phyloP scores from a whole-genome alignment of 1,284 basidiomycete genomes.

The Ganoderma resinaceum region DNA sequence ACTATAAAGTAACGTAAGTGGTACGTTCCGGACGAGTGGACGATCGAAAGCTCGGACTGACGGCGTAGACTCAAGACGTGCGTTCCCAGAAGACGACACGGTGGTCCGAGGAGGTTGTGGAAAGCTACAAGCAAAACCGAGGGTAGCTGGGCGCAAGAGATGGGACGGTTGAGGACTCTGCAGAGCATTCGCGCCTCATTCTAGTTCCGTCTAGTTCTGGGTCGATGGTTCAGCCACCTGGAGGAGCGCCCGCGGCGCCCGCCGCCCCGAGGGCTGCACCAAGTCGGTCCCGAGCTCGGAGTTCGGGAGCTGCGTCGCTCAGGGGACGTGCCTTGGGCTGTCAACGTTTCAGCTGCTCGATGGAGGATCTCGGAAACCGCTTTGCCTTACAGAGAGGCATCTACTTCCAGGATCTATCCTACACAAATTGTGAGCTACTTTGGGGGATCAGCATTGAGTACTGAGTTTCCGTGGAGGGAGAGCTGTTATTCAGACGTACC shows the following conservation, averaged over 20 bases:
- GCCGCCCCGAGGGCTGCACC: too few species aligned
- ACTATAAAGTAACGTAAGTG: neutral
- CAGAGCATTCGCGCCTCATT: neutral
- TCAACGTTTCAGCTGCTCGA: neutral
- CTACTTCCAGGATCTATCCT: neutral
- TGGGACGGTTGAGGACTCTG: neutral
- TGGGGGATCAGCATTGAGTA: neutral
- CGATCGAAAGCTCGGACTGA: neutral
- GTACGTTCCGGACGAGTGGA: neutral
- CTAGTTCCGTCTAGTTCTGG: neutral
- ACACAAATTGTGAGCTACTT: neutral
- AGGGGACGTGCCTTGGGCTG: constrained; percentile 1
- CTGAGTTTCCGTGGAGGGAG: neutral
- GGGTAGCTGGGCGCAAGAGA: neutral
- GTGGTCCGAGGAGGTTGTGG: neutral
- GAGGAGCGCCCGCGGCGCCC: neutral
- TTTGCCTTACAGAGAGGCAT: neutral
- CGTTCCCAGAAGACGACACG: neutral
- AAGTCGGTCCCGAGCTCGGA: neutral
- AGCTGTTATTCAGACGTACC: neutral
- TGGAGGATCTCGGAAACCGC: neutral
- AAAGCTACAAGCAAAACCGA: neutral
- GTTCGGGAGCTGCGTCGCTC: neutral
- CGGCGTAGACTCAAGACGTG: neutral
- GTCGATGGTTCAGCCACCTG: neutral